Evolutionary conservation across 164 flowering plant genomes (phyloP), one percentile per base, ranked within the genome.

Genomic region (Euptelea pleiosperma): DNA sequence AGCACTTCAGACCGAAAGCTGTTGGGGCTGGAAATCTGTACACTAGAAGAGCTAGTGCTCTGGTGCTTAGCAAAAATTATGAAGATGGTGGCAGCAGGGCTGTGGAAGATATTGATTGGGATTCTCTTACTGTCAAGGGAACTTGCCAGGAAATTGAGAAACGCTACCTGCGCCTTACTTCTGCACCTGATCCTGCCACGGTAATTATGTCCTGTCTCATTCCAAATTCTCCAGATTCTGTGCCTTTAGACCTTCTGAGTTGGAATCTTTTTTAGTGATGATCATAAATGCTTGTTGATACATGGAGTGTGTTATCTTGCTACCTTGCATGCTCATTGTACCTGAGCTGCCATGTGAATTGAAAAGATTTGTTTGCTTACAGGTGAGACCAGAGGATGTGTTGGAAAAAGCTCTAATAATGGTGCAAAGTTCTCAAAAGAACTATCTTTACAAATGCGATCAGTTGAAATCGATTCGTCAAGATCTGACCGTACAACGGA

Each of bases 81-180:
- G 96, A 88, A 60, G 86, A 83, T 47, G 74, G 75, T 39, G 77
- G 66, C 22, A 77, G 74, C 74, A 75, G 78, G 62, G 96, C 97
- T 64, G 97, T 93, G 58, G 99, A 93, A 75, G 97, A 93, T 74
- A 88, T 93, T 63, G 96, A 93, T 57, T 93, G 97, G 99, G 95
- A 93, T 79, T 72, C 97, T 4, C 82, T 93, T 48, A 90, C 97
- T 68, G 86, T 93, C 11, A 93, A 81, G 70, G 99, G 99, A 42
- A 90, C 96, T 49, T 88, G 89, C 78, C 99, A 88, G 76, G 99
- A 90, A 73, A 81, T 90, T 62, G 97, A 93, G 76, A 93, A 93
- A 67, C 92, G 96, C 62, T 93, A 93, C 67, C 64, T 93, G 75
- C 97, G 99, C 24, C 95, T 93, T 57, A 93, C 99, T 64, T 86